phyloP scores from a whole-genome alignment of 768 basidiomycete genomes.

The Lentinula sp. region DNA sequence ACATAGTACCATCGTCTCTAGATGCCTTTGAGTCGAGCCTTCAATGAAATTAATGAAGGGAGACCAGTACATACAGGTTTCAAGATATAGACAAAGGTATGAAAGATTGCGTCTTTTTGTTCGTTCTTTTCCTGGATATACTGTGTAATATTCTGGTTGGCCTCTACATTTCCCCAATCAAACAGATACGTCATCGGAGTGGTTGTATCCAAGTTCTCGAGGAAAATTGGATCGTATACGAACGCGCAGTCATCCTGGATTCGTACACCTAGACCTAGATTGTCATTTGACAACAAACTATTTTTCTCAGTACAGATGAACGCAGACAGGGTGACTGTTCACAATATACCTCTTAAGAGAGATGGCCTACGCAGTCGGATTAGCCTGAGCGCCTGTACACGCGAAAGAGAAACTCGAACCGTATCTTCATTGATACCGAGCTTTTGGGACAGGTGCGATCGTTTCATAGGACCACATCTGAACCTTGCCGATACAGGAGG shows the following conservation, averaged over 20 bases:
- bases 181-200: constrained; percentile 35
- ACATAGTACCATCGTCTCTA: constrained; percentile 47
- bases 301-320: neutral
- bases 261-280: constrained; percentile 38
- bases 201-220: constrained; percentile 32
- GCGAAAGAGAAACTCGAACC: constrained; percentile 23
- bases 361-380: neutral
- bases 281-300: constrained; percentile 29
- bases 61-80: constrained; percentile 16
- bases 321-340: neutral
- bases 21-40: constrained; percentile 26
- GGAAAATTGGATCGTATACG: constrained; percentile 48
- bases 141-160: constrained; percentile 23
- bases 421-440: constrained; percentile 17
- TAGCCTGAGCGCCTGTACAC: neutral
- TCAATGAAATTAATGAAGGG: constrained; percentile 1
- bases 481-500: constrained; percentile 28
- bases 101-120: constrained; percentile 24
- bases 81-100: constrained; percentile 41
- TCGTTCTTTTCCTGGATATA: constrained; percentile 25
- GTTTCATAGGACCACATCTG: constrained; percentile 25
- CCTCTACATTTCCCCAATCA: constrained; percentile 41
- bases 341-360: constrained; percentile 16
- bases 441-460: constrained; percentile 24
- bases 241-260: constrained; percentile 37